These are phyloP conservation scores for Pyrenophora graminea DNA, from an alignment of 2,329 filamentous ascomycete species.

Conservation along the genomic window DNA sequence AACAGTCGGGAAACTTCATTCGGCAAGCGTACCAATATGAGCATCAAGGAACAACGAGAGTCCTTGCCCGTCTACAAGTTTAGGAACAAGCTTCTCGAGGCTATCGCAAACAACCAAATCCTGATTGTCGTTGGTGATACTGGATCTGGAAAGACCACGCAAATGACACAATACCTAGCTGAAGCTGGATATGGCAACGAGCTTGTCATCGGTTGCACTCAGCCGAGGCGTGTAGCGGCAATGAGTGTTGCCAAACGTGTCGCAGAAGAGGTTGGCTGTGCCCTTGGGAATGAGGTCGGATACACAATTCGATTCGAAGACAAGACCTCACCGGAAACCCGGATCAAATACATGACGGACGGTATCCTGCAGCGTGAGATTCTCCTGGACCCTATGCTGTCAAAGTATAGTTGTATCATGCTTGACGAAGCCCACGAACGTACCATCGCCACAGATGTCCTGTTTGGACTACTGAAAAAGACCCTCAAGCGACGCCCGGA, in stretches of 20 bases:
- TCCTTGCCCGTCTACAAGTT: conserved; percentile 88
- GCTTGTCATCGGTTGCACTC: conserved; percentile 93
- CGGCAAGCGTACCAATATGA: conserved; percentile 85
- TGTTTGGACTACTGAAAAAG: conserved; percentile 95
- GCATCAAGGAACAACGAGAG: conserved; percentile 93
- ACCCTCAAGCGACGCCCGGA: conserved; percentile 80
- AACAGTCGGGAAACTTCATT: conserved; percentile 79
- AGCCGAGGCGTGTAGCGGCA: conserved; percentile 94
- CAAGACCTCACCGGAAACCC: conserved; percentile 82
- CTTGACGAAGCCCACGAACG: conserved; percentile 98
- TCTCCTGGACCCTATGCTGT: conserved; percentile 92
- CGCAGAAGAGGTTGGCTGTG: conserved; percentile 93
- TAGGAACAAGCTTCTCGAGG: conserved; percentile 82
- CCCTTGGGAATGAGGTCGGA: conserved; percentile 89
- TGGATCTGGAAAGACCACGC: conserved; percentile 95
- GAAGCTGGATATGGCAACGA: conserved; percentile 87
- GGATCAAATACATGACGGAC: conserved; percentile 99
- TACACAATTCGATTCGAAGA: conserved; percentile 99
- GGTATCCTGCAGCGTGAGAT: conserved; percentile 97
- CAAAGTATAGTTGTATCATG: conserved; percentile 95
- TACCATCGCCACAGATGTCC: conserved; percentile 93
- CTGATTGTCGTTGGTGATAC: conserved; percentile 97
- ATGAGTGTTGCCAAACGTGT: conserved; percentile 99
- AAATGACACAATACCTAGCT: conserved; percentile 91
- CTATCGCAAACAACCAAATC: conserved; percentile 84